phyloP scores from a whole-genome alignment of 768 basidiomycete genomes.

The Crepidotus variabilis region DNA sequence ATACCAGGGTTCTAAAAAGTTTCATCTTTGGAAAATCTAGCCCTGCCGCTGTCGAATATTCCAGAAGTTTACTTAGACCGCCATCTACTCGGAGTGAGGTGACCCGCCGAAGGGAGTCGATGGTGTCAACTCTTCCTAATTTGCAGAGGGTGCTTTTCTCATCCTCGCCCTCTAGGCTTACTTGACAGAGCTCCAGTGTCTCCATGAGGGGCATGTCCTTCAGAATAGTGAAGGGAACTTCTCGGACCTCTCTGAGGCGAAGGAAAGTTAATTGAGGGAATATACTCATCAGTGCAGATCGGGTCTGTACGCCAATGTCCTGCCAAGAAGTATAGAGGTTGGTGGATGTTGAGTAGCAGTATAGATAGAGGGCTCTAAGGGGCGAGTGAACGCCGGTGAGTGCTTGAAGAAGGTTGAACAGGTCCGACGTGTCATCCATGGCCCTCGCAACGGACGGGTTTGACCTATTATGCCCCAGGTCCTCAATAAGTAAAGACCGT shows the following conservation, averaged over 20 bases:
- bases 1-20: neutral
- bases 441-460: neutral
- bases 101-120: no score
- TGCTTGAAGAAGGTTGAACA: neutral
- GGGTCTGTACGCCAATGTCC: neutral
- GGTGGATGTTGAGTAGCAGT: neutral
- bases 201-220: neutral
- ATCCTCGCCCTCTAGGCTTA: no score
- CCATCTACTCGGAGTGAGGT: no score
- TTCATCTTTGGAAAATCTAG: no score
- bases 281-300: neutral
- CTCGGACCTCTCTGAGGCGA: neutral
- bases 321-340: neutral
- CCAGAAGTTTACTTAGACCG: no score
- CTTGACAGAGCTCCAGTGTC: neutral
- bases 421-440: neutral
- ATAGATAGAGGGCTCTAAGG: neutral
- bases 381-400: neutral
- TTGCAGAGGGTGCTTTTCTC: no score
- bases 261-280: neutral
- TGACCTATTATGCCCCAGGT: neutral
- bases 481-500: neutral
- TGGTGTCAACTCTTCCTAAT: no score
- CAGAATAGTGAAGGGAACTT: neutral
- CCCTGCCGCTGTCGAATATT: no score